phyloP scores from a whole-genome alignment of 805 yeast species.

The Scheffersomyces spartinae region DNA sequence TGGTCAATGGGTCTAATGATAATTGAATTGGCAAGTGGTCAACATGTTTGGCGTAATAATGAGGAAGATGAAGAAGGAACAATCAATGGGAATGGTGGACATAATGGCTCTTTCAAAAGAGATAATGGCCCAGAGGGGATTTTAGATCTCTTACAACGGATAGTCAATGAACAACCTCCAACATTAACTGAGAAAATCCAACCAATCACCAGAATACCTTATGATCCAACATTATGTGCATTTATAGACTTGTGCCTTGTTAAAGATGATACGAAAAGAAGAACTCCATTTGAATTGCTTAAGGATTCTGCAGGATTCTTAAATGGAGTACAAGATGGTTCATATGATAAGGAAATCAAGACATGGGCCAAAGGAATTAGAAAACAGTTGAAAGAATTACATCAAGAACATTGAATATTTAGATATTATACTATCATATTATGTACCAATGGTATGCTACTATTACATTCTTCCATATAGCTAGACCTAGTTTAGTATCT shows the following conservation, averaged over 20 bases:
- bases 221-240: slow-evolving; percentile 40
- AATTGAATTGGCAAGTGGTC: slow-evolving; percentile 79
- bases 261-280: slow-evolving; percentile 56
- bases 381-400: slow-evolving; percentile 20
- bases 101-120: slow-evolving; percentile 14
- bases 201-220: slow-evolving; percentile 14
- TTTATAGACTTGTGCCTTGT: slow-evolving; percentile 68
- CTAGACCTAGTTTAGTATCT: no score
- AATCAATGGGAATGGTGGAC: slow-evolving; percentile 1
- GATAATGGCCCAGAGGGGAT: slow-evolving; percentile 82
- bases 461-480: no score
- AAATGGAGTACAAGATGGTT: slow-evolving; percentile 17
- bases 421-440: no score
- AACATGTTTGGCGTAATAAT: slow-evolving; percentile 61
- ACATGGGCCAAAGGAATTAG: slow-evolving; percentile 31
- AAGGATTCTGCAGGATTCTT: slow-evolving; percentile 18
- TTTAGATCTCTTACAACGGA: slow-evolving; percentile 79
- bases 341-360: slow-evolving; percentile 24
- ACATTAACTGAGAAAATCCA: slow-evolving; percentile 30
- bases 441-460: no score
- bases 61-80: slow-evolving; percentile 14
- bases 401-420: no score
- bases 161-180: slow-evolving; percentile 91
- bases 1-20: slow-evolving; percentile 94
- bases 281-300: slow-evolving; percentile 63